A percentile compares a stretch with the other conserved stretches of the same genome.
These are phyloP conservation scores for Suillus paluster DNA, from an alignment of 768 basidiomycete species.

Conservation along the genomic window DNA sequence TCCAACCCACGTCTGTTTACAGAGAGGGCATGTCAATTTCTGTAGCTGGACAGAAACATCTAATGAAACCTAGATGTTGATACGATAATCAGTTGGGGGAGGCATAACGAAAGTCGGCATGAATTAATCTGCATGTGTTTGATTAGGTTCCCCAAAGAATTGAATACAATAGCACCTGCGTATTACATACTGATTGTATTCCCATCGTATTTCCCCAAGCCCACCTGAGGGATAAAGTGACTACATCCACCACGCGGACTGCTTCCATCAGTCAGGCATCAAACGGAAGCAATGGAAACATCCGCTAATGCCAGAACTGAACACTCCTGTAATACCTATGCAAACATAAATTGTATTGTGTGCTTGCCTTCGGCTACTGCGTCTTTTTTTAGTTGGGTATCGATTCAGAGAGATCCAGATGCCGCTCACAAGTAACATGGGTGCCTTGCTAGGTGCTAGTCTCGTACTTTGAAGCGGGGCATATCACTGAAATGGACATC, in stretches of 20 bases:
- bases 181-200: conserved; percentile 4
- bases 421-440: not conserved
- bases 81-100: not conserved
- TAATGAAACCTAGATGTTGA: not conserved
- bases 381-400: not conserved
- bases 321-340: not conserved
- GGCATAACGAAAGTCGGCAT: not conserved
- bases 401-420: not conserved
- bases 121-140: not conserved
- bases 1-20: not conserved
- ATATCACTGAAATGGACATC: not conserved
- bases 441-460: not conserved
- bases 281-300: not conserved
- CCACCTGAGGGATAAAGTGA: not conserved
- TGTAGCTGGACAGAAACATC: not conserved
- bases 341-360: not conserved
- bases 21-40: not conserved
- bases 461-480: not conserved
- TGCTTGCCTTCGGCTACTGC: not conserved
- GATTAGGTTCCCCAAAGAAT: not conserved
- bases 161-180: not conserved
- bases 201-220: not conserved
- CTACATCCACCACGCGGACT: not conserved
- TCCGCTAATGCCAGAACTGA: not conserved
- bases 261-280: not conserved